Evolutionary conservation across 1,284 basidiomycete species (phyloP), one percentile per base, ranked within the genome.

Genomic region (Cryptococcus sp.): DNA sequence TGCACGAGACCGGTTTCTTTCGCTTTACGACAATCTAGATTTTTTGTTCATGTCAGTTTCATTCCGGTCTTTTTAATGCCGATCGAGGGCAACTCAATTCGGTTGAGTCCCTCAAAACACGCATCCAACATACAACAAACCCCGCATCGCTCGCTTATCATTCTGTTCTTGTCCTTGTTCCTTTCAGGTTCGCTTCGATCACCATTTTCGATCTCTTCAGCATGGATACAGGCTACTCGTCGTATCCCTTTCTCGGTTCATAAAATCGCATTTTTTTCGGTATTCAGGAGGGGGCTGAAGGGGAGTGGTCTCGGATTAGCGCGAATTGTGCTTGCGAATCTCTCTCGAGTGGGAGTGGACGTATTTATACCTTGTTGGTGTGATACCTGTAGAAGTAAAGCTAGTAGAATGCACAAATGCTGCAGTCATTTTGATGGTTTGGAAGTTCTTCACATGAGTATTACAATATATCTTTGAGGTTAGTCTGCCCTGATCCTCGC

Each of bases 401-500:
- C 23, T 23, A 23, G 23, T 23, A 23, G 23, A 23, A 23, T 23
- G 23, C 23, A 23, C 23, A 23, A 41, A 41, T 41, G 38, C 38
- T 41, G 38, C 38, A 41, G 23, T 23, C 23, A 23, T 23, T 23
- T 23, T 23, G 23, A 41, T 41, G 38, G n/a, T 41, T 10, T 41
- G 38, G 38, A 41, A 41, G 38, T n/a, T 41, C 38, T n/a, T 10
- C 38, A 41, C 10, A 10, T 41, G 10, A 41, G 38, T 10, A n/a
- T n/a, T 41, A 41, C 38, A 94, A 74, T 13, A 90, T 81, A 47
- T 97, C 89, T 73, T 90, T 89, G 50, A 98, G 76, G 65, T 83
- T 90, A 0, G 84, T 83, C 74, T 88, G 79, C 2, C 84, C 95
- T 3, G 86, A 83, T n/a, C 95, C 95, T 67, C 92, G 80, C 69